Percentiles rank a stretch among this genome's conserved stretches.
Conservation (phyloP, 78 protist genomes). For the Goniomonas avonlea region DNA sequence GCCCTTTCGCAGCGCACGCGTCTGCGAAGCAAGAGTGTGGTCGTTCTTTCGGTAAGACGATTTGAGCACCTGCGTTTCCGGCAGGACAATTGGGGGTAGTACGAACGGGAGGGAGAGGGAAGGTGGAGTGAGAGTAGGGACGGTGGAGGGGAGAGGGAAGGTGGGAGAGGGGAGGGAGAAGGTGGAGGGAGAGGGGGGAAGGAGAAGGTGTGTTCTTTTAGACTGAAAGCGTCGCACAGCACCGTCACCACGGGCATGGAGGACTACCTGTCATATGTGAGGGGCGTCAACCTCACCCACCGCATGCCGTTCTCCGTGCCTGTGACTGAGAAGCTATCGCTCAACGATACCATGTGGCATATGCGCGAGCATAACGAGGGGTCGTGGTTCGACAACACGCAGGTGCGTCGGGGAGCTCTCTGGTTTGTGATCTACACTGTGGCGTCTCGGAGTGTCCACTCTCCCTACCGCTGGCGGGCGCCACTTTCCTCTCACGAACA, state of each 20-base stretch:
- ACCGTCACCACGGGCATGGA: neutral
- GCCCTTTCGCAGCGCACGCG: neutral
- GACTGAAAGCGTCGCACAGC: too few relatives aligned
- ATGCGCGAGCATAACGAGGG: conserved; percentile 38
- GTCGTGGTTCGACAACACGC: conserved; percentile 14
- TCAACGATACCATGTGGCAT: neutral
- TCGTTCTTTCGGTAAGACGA: neutral
- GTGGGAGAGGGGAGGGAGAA: too few relatives aligned
- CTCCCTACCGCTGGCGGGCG: too few relatives aligned
- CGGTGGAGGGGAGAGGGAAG: too few relatives aligned
- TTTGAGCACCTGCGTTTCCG: neutral
- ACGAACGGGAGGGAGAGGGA: too few relatives aligned
- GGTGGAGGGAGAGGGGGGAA: too few relatives aligned
- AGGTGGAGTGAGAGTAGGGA: too few relatives aligned
- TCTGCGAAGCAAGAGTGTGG: neutral
- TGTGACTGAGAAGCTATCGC: neutral
- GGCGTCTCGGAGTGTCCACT: too few relatives aligned
- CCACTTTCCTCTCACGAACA: too few relatives aligned
- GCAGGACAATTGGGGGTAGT: neutral
- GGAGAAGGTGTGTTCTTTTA: too few relatives aligned
- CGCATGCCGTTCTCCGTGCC: conserved; percentile 37
- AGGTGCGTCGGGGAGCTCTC: too few relatives aligned
- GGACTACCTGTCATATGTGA: neutral
- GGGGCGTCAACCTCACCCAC: conserved; percentile 15
- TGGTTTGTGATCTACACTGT: too few relatives aligned